Percentiles rank a stretch among this genome's conserved stretches.
Evolutionary conservation across 371 early-diverging fungal species (phyloP).

Genomic region (Mucor indicus): DNA sequence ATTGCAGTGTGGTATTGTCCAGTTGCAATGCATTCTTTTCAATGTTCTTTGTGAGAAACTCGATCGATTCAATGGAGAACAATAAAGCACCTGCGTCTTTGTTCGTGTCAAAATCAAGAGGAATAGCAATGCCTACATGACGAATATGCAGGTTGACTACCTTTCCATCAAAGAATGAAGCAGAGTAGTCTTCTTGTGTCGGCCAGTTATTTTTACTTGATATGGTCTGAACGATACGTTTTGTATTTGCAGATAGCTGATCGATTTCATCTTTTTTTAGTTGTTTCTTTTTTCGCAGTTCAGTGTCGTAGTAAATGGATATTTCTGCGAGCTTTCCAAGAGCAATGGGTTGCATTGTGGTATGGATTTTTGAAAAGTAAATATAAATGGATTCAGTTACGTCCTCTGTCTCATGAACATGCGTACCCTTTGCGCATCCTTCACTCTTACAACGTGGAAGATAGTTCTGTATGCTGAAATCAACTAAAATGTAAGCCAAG

Average conservation of each 20-base stretch:
- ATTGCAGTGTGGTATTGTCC: conserved; percentile 64
- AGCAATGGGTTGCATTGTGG: conserved; percentile 77
- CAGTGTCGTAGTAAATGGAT: conserved; percentile 67
- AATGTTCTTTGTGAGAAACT: conserved; percentile 57
- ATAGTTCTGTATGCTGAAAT: conserved; percentile 63
- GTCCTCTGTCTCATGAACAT: conserved; percentile 13
- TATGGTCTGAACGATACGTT: conserved; percentile 60
- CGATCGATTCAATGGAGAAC: conserved; percentile 55
- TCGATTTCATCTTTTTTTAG: conserved; percentile 55
- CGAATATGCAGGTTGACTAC: conserved; percentile 50
- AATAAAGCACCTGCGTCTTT: conserved; percentile 54
- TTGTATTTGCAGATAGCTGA: conserved; percentile 63
- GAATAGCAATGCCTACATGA: conserved; percentile 68
- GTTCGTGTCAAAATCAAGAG: conserved; percentile 50
- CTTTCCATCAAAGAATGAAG: conserved; percentile 58
- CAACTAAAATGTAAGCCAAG: conserved; percentile 69
- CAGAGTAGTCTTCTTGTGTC: conserved; percentile 36
- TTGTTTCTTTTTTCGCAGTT: conserved; percentile 60
- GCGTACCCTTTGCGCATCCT: conserved; percentile 6
- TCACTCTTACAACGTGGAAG: neutral
- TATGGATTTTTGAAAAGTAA: conserved; percentile 59
- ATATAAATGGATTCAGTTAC: conserved; percentile 51
- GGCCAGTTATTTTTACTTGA: conserved; percentile 51
- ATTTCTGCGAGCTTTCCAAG: conserved; percentile 68
- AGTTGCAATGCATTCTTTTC: conserved; percentile 58